Evolutionary conservation across 2,329 filamentous ascomycete genomes (phyloP).

Genomic region (Coniochaeta sp.): DNA sequence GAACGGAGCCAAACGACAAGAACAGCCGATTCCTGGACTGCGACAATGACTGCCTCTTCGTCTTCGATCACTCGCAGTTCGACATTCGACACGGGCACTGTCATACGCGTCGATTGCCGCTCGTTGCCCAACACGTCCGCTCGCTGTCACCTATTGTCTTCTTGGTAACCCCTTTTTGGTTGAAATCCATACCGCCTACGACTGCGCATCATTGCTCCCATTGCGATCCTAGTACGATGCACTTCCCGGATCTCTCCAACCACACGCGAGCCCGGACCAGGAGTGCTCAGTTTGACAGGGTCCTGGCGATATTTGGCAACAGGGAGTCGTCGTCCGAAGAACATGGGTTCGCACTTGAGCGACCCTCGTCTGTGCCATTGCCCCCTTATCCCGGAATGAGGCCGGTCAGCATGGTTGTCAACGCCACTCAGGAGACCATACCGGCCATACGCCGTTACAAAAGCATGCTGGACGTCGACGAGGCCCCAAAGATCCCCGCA

Average conservation of each 20-base stretch:
- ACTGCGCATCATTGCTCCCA: neutral
- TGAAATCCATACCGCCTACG: slow-evolving; percentile 1
- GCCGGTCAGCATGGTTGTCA: slow-evolving; percentile 20
- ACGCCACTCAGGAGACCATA: slow-evolving; percentile 26
- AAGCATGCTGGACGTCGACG: slow-evolving; percentile 49
- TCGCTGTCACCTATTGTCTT: slow-evolving; percentile 28
- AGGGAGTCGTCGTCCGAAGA: slow-evolving; percentile 6
- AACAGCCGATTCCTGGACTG: slow-evolving; percentile 21
- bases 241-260: slow-evolving; percentile 34
- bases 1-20: slow-evolving; percentile 6
- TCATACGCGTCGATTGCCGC: slow-evolving; percentile 15
- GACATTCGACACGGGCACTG: neutral
- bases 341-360: slow-evolving; percentile 10
- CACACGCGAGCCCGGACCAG: slow-evolving; percentile 37
- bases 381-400: slow-evolving; percentile 14
- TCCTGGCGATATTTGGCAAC: neutral
- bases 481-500: slow-evolving; percentile 36
- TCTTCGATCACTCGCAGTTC: neutral
- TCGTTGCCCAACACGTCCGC: slow-evolving; percentile 28
- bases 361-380: slow-evolving; percentile 11
- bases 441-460: slow-evolving; percentile 31
- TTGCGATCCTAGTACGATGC: slow-evolving; percentile 17
- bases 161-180: slow-evolving; percentile 24
- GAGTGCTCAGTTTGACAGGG: slow-evolving; percentile 41
- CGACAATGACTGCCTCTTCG: neutral